Base-by-base conservation (phyloP, 1,284 basidiomycete species). In the Ceratobasidium sp. region DNA sequence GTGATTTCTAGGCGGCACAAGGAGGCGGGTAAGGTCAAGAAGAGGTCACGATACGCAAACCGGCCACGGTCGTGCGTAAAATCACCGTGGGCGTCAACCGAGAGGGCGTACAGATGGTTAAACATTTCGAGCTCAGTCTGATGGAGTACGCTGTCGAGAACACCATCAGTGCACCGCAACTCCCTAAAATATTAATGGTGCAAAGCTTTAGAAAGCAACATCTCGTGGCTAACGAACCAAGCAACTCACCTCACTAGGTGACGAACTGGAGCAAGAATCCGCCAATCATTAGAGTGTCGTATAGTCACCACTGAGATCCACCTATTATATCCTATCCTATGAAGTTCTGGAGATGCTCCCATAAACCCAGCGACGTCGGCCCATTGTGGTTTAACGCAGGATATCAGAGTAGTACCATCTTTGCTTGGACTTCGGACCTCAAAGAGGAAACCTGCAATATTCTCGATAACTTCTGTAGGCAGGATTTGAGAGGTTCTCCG, bases 41-140 rank as follows among this genome's bases (percentile, higher is more conserved):
- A 66, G 13, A 76, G 40, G 23, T 67, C 64, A 15, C 74, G 62
- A 48, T 76, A 76, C 17, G 74, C 20, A 50, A 76, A 76, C 13
- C 42, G 38, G 23, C 38, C 10, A 23, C 40, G 52, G 17, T 44
- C 64, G 28, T 59, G 50, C 13, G 10, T 3, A 46, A 67, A 42
- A 50, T 76, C 74, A 13, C 38, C 23, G 28, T 76, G 74, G 40
- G 64, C 56, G 23, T 76, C 74, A 42, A 76, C 54, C 10, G 74
- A 66, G 20, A 76, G 62, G n/a, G 62, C 38, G 33, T 59, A 65
- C 3, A 76, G 42, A 28, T 54, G 33, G 20, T 40, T 20, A 57
- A 76, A 54, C 23, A 54, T 40, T 4, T 50, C 38, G 15, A 76
- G 64, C 13, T 57, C 46, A 5, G n/a, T 23, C 40, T 65, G 50